Base-by-base conservation (phyloP, 331 rosid species). In the Dryas integrifolia region DNA sequence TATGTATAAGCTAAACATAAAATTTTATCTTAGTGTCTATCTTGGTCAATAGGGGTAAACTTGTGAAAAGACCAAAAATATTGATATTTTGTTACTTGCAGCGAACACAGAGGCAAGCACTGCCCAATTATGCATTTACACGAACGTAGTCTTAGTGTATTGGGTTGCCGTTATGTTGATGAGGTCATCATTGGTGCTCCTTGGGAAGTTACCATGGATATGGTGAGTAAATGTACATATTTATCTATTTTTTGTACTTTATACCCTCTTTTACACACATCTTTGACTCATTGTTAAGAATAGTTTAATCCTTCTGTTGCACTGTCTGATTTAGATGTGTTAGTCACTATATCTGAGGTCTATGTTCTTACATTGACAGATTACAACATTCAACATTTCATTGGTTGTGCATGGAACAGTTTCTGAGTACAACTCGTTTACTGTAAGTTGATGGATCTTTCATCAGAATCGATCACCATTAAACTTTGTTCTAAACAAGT, bases 131-230 rank as follows among this genome's bases (percentile, higher is more conserved):
- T 96, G 98, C 97, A 90, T 82, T 83, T 96, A 61, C 98, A 96
- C 11, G 99, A 96, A 78, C 98, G 99, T 40, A 96, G 98, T 80
- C 99, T 96, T 64, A 89, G 99, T 41, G 94, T 96, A 61, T 84
- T 96, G 80, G 98, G 92, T 81, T 90, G 90, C 62, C 91, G 98
- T 72, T 79, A 88, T 63, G 99, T 95, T 63, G 98, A 95, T 82
- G 99, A 95, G 82, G 99, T 96, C 81, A 96, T 96, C 70, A 92
- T 96, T 51, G 99, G 99, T 63, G 92, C 99, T 55, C 99, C 99
- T 49, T 92, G 89, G 96, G 88, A 88, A 83, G 88, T 92, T 78
- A 84, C 98, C 61, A 88, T 80, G 59, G 99, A 96, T 80, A 84
- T 96, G 99, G 99, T 96, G 62, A 59, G 96, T 66, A 16, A 50